phyloP scores from a whole-genome alignment of 352 stramenopile species.

The Pythium utonaiense region DNA sequence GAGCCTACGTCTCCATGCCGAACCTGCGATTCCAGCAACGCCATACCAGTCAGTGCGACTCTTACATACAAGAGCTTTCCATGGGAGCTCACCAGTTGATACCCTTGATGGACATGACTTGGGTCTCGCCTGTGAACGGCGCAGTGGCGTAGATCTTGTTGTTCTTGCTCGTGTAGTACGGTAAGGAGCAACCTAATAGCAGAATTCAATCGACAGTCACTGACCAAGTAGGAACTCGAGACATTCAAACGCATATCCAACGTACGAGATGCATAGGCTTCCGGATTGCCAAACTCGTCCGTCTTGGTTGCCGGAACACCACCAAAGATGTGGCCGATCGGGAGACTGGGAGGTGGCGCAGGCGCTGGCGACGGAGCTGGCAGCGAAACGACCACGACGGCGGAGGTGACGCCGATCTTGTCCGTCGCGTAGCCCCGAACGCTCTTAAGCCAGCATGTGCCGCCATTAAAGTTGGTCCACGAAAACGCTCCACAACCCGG shows the following conservation, averaged over 20 bases:
- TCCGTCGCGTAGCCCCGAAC: background rate
- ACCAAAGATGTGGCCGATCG: slow-evolving; percentile 4
- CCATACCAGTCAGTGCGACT: background rate
- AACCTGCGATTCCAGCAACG: slow-evolving; percentile 7
- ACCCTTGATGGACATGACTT: slow-evolving; percentile 55
- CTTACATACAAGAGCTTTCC: no score
- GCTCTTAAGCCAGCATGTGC: slow-evolving; percentile 59
- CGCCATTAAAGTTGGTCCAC: slow-evolving; percentile 11
- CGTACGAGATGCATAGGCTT: slow-evolving; percentile 30
- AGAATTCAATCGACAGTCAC: background rate
- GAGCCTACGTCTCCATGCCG: slow-evolving; percentile 52
- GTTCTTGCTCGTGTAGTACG: slow-evolving; percentile 72
- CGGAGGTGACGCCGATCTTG: slow-evolving; percentile 4
- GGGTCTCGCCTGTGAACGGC: slow-evolving; percentile 37
- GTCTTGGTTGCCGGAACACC: background rate
- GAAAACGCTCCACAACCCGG: slow-evolving; percentile 1
- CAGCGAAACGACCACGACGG: slow-evolving; percentile 6
- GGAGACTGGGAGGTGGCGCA: background rate
- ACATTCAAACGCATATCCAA: background rate
- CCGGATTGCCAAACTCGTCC: slow-evolving; percentile 50
- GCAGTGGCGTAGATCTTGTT: slow-evolving; percentile 51
- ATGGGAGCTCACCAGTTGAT: slow-evolving; percentile 49
- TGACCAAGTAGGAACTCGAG: no score
- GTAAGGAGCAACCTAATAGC: slow-evolving; percentile 39
- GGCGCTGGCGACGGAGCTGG: slow-evolving; percentile 3